These are phyloP conservation scores for Rehmannia glutinosa DNA, from an alignment of 257 asterid species.

Conservation along the genomic window DNA sequence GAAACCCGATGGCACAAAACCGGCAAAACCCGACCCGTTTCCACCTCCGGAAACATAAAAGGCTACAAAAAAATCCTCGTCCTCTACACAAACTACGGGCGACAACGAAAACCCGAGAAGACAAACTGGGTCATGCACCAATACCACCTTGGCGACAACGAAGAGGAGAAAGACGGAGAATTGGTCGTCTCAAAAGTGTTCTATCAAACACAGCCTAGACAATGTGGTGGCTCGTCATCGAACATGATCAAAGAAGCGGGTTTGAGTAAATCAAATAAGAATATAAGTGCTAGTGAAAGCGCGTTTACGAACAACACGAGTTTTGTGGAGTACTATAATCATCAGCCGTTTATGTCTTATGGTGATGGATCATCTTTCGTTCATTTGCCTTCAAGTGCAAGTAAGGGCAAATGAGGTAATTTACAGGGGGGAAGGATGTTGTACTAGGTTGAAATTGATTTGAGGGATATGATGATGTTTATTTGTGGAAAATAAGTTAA, in stretches of 20 bases:
- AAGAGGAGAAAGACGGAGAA: slow-evolving; percentile 90
- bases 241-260: slow-evolving; percentile 26
- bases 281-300: background rate
- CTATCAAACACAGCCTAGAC: slow-evolving; percentile 94
- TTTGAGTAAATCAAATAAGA: background rate
- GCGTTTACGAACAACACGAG: slow-evolving; percentile 10
- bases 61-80: slow-evolving; percentile 89
- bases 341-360: slow-evolving; percentile 30
- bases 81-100: slow-evolving; percentile 85
- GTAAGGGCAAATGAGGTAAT: slow-evolving; percentile 48
- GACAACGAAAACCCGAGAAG: slow-evolving; percentile 84
- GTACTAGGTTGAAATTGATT: background rate
- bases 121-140: slow-evolving; percentile 98
- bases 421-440: background rate
- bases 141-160: slow-evolving; percentile 74
- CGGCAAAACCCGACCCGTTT: slow-evolving; percentile 73
- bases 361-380: slow-evolving; percentile 66
- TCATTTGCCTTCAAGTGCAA: slow-evolving; percentile 57
- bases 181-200: slow-evolving; percentile 88
- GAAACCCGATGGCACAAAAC: slow-evolving; percentile 98
- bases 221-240: slow-evolving; percentile 57
- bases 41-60: slow-evolving; percentile 30
- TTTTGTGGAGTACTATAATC: slow-evolving; percentile 42
- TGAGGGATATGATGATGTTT: background rate
- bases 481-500: slow-evolving; percentile 2